Base-by-base conservation (phyloP, 345 rosid species). In the Clarkia xantiana region DNA sequence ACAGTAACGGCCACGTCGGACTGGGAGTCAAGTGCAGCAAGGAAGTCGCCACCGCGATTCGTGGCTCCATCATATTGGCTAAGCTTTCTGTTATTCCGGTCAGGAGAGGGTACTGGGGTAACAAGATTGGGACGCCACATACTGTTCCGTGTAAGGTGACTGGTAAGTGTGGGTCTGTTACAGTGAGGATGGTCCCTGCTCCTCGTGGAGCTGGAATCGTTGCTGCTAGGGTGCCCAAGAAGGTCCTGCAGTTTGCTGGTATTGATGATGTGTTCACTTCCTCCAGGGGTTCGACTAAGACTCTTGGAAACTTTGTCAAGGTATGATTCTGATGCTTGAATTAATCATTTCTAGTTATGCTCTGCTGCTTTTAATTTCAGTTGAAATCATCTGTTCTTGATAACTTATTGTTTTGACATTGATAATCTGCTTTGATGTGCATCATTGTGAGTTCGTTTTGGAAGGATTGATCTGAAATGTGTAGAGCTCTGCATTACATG, bases 201-300 rank as follows among this genome's bases (percentile, higher is more conserved):
- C 86, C 94, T 0, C 73, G 94, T 44, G 91, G 94, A 18, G 71
- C 84, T 1, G 94, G 91, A 11, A 85, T 85, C 22, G 94, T 85
- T 3, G 94, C 94, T 1, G 94, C 94, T 43, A 62, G 91, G 18
- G 94, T 85, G 15, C 91, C 94, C 3, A 85, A 85, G 82, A 85
- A 78, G 76, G 90, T 84, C 16, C 76, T 84, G 42, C 90, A 84
- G 46, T 81, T 84, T 49, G 84, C 94, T 44, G 89, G 94, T 2
- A 81, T 84, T 49, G 84, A 81, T 10, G 94, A 81, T 68, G 94
- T 84, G 34, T 84, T 81, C 55, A 84, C 89, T n/a, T 84, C 94
- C 0, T 84, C 89, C 0, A 74, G 89, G 9, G 89, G 86, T 2
- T 81, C 94, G 0, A 81, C 94, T 4, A 81, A 81, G 60, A 84